These are phyloP conservation scores for Tricholomella constricta DNA, from an alignment of 768 basidiomycete species.

Conservation along the genomic window DNA sequence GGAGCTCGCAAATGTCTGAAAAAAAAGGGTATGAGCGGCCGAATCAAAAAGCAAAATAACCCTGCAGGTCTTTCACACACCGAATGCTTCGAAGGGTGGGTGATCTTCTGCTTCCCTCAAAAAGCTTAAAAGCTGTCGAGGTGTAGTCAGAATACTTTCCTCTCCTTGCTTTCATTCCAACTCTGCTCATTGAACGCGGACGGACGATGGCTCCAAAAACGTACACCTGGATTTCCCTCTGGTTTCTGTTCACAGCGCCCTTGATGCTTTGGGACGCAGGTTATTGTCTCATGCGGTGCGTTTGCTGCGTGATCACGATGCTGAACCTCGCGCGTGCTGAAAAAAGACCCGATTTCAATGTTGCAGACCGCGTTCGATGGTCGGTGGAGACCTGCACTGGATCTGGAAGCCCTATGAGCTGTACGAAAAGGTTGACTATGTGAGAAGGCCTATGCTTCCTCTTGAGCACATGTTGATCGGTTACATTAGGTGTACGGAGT, in stretches of 20 bases:
- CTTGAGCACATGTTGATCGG: constrained; percentile 2
- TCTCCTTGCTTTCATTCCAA: constrained; percentile 10
- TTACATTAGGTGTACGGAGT: constrained; percentile 65
- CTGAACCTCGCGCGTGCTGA: constrained; percentile 23
- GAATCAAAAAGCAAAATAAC: constrained; percentile 11
- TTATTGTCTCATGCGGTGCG: constrained; percentile 45
- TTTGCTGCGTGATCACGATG: constrained; percentile 39
- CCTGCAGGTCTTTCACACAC: constrained; percentile 19
- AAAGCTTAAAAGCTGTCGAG: constrained; percentile 22
- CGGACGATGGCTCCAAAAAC: constrained; percentile 32
- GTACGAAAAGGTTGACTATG: constrained; percentile 56
- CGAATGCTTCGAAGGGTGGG: constrained; percentile 23
- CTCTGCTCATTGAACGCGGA: not conserved
- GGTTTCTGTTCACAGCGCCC: constrained; percentile 60
- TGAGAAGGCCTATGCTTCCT: constrained; percentile 18
- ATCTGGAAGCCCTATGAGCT: constrained; percentile 76
- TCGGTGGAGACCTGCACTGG: constrained; percentile 81
- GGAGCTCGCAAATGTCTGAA: not conserved
- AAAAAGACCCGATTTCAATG: constrained; percentile 5
- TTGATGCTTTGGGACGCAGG: constrained; percentile 73
- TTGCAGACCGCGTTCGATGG: constrained; percentile 43
- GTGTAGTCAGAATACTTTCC: constrained; percentile 10
- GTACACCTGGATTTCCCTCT: constrained; percentile 50
- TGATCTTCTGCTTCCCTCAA: constrained; percentile 27
- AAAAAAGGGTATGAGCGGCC: constrained; percentile 14